These are phyloP conservation scores for Malus hybrid DNA, from an alignment of 331 rosid species.

Conservation along the genomic window DNA sequence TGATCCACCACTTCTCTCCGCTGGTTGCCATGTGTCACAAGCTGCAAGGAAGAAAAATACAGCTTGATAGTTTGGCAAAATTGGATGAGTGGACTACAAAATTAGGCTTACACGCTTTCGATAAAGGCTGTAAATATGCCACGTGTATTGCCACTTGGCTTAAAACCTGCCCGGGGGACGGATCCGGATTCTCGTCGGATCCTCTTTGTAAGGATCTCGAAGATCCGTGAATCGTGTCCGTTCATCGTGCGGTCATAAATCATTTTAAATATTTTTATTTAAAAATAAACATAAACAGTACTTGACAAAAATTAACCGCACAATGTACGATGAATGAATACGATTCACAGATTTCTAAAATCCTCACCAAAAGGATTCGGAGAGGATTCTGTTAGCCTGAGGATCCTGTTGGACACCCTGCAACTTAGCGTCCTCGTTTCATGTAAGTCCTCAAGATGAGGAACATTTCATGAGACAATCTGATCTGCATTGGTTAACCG, in stretches of 20 bases:
- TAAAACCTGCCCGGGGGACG: not conserved
- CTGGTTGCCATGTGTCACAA: not conserved
- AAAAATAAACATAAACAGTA: too few relatives aligned
- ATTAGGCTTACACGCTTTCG: not conserved
- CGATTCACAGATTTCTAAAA: too few relatives aligned
- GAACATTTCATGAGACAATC: not conserved
- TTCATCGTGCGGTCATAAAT: too few relatives aligned
- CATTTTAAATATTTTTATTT: too few relatives aligned
- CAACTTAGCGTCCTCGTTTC: not conserved
- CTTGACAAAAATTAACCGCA: too few relatives aligned
- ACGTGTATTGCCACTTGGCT: not conserved
- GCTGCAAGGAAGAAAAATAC: not conserved
- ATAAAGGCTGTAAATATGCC: not conserved
- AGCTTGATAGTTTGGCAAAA: not conserved
- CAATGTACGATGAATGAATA: too few relatives aligned
- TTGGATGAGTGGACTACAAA: not conserved
- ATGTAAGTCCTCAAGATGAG: not conserved
- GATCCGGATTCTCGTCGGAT: too few relatives aligned
- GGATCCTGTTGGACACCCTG: not conserved
- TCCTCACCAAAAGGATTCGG: too few relatives aligned
- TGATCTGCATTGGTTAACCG: slow-evolving; percentile 17
- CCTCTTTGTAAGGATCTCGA: too few relatives aligned
- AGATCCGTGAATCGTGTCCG: too few relatives aligned
- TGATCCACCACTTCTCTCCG: not conserved
- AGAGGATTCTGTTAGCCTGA: too few relatives aligned